Conservation (phyloP, 2,329 filamentous ascomycete genomes). For the Clonostachys rhizophaga region DNA sequence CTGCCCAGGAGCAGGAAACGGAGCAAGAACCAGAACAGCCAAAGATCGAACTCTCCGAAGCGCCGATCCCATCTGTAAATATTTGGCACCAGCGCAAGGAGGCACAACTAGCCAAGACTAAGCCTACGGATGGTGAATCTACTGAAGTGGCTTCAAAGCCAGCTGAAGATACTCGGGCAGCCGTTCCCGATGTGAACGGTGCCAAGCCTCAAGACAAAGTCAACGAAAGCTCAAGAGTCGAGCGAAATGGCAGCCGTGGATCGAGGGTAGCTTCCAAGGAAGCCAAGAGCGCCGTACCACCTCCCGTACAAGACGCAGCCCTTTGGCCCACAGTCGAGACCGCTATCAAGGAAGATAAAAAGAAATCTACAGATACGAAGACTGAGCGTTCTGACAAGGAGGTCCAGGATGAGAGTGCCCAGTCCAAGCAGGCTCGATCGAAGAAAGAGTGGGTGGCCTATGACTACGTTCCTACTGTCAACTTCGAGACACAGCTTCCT, state of each 20-base stretch:
- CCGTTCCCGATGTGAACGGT: constrained; percentile 25
- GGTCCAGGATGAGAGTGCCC: constrained; percentile 41
- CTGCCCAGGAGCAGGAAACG: constrained; percentile 54
- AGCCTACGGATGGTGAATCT: constrained; percentile 14
- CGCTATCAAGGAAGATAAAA: constrained; percentile 65
- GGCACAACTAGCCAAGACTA: constrained; percentile 49
- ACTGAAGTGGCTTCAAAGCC: background rate
- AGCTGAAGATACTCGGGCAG: constrained; percentile 9
- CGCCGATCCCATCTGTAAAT: constrained; percentile 79
- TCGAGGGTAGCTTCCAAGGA: constrained; percentile 32
- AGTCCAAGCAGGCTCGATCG: constrained; percentile 41
- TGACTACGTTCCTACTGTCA: constrained; percentile 76
- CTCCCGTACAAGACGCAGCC: constrained; percentile 69
- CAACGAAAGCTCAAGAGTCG: constrained; percentile 29
- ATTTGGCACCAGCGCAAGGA: constrained; percentile 80
- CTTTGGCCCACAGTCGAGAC: constrained; percentile 91
- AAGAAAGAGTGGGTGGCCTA: constrained; percentile 87
- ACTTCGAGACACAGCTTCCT: constrained; percentile 79
- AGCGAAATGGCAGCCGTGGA: constrained; percentile 41
- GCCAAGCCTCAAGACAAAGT: constrained; percentile 36
- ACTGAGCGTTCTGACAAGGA: constrained; percentile 60
- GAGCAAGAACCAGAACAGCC: constrained; percentile 34
- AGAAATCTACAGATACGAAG: constrained; percentile 59
- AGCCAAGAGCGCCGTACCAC: constrained; percentile 32
- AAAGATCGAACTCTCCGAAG: constrained; percentile 69